A percentile compares a stretch with the other conserved stretches of the same genome.
phyloP scores from a whole-genome alignment of 1,139 yeast species.

The Meyerozyma athensensis region DNA sequence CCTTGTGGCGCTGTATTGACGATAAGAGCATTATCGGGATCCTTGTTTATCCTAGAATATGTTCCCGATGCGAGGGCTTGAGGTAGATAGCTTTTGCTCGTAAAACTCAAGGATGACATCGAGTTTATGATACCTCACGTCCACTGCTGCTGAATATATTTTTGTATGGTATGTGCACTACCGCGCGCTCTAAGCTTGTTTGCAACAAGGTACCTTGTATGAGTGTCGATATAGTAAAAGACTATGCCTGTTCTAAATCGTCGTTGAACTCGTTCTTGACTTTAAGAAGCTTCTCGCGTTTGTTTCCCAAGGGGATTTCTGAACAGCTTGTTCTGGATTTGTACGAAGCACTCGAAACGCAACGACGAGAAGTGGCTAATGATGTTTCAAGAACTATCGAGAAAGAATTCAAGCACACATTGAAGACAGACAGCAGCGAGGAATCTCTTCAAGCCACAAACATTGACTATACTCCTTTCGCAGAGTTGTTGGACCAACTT shows the following conservation, averaged over 20 bases:
- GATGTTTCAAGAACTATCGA: background rate
- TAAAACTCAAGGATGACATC: background rate
- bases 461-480: background rate
- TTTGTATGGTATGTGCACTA: background rate
- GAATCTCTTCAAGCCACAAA: background rate
- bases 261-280: background rate
- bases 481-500: background rate
- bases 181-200: background rate
- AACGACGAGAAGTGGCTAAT: background rate
- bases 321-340: background rate
- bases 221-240: background rate
- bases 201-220: background rate
- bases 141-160: background rate
- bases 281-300: background rate
- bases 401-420: background rate
- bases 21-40: slow-evolving; percentile 56
- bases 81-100: slow-evolving; percentile 39
- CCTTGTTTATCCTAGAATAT: slow-evolving; percentile 59
- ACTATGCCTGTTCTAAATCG: background rate
- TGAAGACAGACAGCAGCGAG: background rate
- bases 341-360: background rate
- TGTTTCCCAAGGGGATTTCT: background rate
- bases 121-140: background rate
- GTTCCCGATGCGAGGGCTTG: slow-evolving; percentile 76
- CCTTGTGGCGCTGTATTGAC: slow-evolving; percentile 67